These are phyloP conservation scores for Neurospora tetraspora DNA, from an alignment of 495 filamentous ascomycete genomes.

Conservation along the genomic window DNA sequence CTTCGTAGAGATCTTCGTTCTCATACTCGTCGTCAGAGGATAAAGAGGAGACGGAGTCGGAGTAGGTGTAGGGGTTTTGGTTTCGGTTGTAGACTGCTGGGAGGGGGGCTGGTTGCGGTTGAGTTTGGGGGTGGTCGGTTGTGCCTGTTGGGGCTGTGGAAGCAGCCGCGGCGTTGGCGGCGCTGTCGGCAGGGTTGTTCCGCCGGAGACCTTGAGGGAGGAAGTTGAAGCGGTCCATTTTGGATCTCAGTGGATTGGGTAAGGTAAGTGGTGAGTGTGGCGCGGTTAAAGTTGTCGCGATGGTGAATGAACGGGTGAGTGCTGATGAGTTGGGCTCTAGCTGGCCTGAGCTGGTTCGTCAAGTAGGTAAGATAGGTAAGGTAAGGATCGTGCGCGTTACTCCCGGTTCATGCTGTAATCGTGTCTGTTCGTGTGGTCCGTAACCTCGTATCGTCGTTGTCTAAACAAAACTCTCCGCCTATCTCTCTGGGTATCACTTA, in stretches of 20 bases:
- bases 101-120: background rate
- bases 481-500: background rate
- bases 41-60: background rate
- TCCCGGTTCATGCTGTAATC: background rate
- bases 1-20: constrained; percentile 13
- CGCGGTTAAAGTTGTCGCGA: background rate
- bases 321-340: no score
- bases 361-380: background rate
- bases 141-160: constrained; percentile 1
- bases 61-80: background rate
- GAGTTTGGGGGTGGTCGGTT: background rate
- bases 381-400: background rate
- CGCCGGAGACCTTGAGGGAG: constrained; percentile 4
- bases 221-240: constrained; percentile 25
- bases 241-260: background rate
- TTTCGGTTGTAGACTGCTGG: background rate
- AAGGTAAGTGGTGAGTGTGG: background rate
- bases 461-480: background rate
- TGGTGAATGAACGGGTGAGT: background rate
- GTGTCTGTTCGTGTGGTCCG: background rate
- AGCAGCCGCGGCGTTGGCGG: no score
- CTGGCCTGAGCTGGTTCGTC: no score
- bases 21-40: background rate
- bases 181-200: background rate
- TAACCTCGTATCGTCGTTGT: background rate